Percentiles rank a stretch among this genome's conserved stretches.
Evolutionary conservation across 768 basidiomycete species (phyloP).

Genomic region (Megacollybia marginata): DNA sequence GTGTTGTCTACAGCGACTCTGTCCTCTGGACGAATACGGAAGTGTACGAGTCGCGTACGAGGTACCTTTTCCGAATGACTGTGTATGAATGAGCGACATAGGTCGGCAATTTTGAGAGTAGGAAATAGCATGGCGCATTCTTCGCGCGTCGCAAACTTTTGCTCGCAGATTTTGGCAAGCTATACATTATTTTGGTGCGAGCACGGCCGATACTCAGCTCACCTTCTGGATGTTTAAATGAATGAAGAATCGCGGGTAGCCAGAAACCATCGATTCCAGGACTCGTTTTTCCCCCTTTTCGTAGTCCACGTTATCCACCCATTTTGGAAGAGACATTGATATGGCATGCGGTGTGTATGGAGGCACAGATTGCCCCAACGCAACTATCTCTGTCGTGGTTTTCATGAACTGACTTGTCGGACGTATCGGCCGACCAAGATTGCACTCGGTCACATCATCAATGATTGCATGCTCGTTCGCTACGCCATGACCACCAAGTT

Average conservation of each 20-base stretch:
- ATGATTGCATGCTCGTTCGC: too few species aligned
- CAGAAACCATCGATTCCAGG: constrained; percentile 71
- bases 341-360: constrained; percentile 80
- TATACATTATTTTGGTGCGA: constrained; percentile 19
- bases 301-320: constrained; percentile 87
- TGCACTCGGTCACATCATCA: too few species aligned
- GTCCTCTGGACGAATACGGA: constrained; percentile 61
- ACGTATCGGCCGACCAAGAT: too few species aligned
- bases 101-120: constrained; percentile 61
- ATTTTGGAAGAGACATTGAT: constrained; percentile 90
- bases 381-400: constrained; percentile 7
- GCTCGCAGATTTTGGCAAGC: constrained; percentile 73
- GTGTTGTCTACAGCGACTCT: constrained; percentile 20
- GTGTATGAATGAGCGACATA: constrained; percentile 69
- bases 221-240: constrained; percentile 83
- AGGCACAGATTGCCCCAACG: constrained; percentile 49
- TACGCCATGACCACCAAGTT: constrained; percentile 9
- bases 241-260: constrained; percentile 95
- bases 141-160: constrained; percentile 63
- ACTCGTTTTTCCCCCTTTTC: constrained; percentile 85
- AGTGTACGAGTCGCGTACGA: constrained; percentile 55
- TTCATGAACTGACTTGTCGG: too few species aligned
- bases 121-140: constrained; percentile 81
- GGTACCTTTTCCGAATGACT: constrained; percentile 34
- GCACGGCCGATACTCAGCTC: constrained; percentile 9